Conservation (phyloP, 352 stramenopile species). For the Phytophthora sansomeana region DNA sequence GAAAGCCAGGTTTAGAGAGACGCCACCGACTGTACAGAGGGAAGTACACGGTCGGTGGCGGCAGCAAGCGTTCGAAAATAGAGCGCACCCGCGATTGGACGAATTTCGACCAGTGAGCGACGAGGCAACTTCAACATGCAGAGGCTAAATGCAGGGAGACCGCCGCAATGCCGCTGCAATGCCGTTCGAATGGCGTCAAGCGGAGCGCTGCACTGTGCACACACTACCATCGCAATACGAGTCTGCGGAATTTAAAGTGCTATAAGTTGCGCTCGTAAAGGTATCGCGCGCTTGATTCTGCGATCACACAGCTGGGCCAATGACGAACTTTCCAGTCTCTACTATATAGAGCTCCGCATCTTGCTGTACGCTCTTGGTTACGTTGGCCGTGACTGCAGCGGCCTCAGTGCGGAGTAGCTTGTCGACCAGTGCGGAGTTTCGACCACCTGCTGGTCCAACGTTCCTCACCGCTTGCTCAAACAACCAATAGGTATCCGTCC, state of each 20-base stretch:
- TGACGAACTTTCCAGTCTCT: background rate
- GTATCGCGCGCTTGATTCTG: background rate
- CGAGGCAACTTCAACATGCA: conserved; percentile 22
- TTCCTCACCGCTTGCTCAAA: conserved; percentile 30
- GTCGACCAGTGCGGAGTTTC: conserved; percentile 5
- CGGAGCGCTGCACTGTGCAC: background rate
- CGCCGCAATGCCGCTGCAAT: background rate
- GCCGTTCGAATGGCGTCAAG: background rate
- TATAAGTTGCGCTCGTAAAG: background rate
- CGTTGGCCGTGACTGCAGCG: background rate
- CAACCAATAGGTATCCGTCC: conserved; percentile 3
- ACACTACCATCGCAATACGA: background rate
- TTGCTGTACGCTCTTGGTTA: background rate
- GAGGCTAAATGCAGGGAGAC: background rate
- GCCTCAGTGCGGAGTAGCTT: conserved; percentile 5
- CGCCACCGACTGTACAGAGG: conserved; percentile 28
- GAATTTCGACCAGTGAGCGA: conserved; percentile 20
- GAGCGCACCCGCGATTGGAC: conserved; percentile 26
- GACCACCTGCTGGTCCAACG: conserved; percentile 27
- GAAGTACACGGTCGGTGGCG: background rate
- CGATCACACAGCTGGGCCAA: background rate
- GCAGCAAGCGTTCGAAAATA: conserved; percentile 19
- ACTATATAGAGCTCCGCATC: background rate
- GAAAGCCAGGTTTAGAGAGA: conserved; percentile 18
- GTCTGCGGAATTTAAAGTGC: background rate